Evolutionary conservation across 257 asterid species (phyloP).

Genomic region (Verbena officinalis): DNA sequence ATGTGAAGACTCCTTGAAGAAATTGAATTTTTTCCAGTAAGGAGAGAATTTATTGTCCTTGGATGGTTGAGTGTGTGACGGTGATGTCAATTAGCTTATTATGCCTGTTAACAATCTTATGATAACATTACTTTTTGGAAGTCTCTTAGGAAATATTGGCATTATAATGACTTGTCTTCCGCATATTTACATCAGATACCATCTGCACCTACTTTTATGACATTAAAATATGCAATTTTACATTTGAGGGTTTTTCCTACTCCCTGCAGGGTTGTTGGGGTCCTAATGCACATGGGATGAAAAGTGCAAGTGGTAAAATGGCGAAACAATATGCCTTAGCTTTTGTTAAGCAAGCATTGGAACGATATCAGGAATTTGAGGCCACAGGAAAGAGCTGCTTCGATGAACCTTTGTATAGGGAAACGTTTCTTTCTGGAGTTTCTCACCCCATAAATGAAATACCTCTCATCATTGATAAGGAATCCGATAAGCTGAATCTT

Average conservation of each 20-base stretch:
- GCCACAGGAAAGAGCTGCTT: conserved; percentile 85
- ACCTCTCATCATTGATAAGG: conserved; percentile 49
- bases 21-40: not conserved
- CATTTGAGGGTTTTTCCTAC: conserved; percentile 13
- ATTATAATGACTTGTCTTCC: conserved; percentile 6
- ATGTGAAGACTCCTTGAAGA: conserved; percentile 15
- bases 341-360: conserved; percentile 75
- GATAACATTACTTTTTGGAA: not conserved
- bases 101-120: too few species aligned
- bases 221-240: conserved; percentile 8
- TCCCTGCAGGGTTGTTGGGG: conserved; percentile 73
- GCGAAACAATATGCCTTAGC: conserved; percentile 87
- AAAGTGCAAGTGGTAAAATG: conserved; percentile 78
- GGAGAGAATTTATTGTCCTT: not conserved
- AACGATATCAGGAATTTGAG: conserved; percentile 67
- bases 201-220: conserved; percentile 6
- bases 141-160: not conserved
- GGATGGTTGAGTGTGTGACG: not conserved
- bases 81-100: too few species aligned
- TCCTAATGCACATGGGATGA: conserved; percentile 78
- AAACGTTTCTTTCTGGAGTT: conserved; percentile 70
- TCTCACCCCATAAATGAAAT: conserved; percentile 52
- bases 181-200: conserved; percentile 1
- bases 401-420: conserved; percentile 60
- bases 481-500: conserved; percentile 46